A percentile compares a stretch with the other conserved stretches of the same genome.
Evolutionary conservation across 345 rosid genomes (phyloP).

Genomic region (Erysimum cheiranthoides): DNA sequence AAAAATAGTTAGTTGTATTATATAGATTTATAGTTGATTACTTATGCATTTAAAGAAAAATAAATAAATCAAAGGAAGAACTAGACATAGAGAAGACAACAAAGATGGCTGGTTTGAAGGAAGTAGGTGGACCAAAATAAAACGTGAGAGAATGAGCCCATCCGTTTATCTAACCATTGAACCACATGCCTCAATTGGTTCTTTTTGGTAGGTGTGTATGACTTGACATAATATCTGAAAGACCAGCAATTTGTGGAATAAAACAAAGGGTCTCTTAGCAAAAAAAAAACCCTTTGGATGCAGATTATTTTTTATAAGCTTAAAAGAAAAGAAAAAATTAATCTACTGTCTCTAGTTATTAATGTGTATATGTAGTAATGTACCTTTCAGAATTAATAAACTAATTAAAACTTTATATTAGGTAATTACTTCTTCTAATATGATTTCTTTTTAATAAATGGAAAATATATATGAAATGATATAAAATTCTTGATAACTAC

Average conservation of each 20-base stretch:
- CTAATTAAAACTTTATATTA: too few relatives aligned
- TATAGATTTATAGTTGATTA: too few relatives aligned
- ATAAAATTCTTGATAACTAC: too few relatives aligned
- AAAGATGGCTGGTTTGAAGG: not conserved
- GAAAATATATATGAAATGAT: not conserved
- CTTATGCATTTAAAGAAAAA: not conserved
- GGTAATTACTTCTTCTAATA: too few relatives aligned
- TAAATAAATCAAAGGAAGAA: not conserved
- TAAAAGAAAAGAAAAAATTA: not conserved
- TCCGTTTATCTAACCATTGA: slow-evolving; percentile 29
- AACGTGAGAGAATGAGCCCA: slow-evolving; percentile 46
- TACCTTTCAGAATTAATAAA: not conserved
- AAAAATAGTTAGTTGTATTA: not conserved
- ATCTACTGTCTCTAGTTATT: not conserved
- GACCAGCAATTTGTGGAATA: not conserved
- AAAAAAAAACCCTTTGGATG: not conserved
- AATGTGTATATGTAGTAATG: not conserved
- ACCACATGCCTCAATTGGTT: slow-evolving; percentile 39
- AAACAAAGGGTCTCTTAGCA: too few relatives aligned
- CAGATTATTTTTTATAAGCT: not conserved
- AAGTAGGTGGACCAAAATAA: slow-evolving; percentile 42
- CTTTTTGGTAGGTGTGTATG: slow-evolving; percentile 36
- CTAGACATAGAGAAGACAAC: not conserved
- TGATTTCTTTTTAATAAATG: not conserved
- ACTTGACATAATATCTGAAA: not conserved